Conservation (phyloP, 2,329 filamentous ascomycete species). For the Diplodia mutila region DNA sequence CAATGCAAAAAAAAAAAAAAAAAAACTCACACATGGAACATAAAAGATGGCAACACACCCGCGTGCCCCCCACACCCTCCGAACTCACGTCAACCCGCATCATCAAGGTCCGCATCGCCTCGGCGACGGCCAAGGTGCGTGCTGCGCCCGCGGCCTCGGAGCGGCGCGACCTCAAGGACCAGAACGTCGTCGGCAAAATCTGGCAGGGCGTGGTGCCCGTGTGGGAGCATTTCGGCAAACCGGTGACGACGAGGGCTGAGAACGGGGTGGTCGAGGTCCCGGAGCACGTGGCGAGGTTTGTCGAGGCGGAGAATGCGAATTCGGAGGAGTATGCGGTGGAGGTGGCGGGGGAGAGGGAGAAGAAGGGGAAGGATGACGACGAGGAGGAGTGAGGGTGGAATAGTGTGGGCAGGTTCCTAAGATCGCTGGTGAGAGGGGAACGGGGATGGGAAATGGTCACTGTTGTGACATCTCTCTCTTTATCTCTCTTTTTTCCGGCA, state of each 20-base stretch:
- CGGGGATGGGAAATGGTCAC: neutral
- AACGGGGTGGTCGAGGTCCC: conserved; percentile 65
- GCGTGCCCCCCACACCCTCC: conserved; percentile 70
- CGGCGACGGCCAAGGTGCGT: conserved; percentile 76
- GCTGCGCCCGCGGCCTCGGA: conserved; percentile 67
- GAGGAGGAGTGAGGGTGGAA: neutral
- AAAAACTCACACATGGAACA: neutral
- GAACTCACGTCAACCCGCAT: conserved; percentile 79
- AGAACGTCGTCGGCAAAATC: conserved; percentile 54
- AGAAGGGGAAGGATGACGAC: neutral
- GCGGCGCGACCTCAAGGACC: conserved; percentile 56
- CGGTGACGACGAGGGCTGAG: conserved; percentile 54
- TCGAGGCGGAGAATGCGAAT: conserved; percentile 51
- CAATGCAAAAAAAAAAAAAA: too few species aligned
- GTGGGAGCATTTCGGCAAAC: conserved; percentile 65
- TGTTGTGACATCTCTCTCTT: too few species aligned
- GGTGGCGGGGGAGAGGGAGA: conserved; percentile 26
- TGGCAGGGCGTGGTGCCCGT: conserved; percentile 69
- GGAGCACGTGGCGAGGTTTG: conserved; percentile 61
- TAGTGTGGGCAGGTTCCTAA: too few species aligned
- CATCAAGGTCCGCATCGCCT: conserved; percentile 67
- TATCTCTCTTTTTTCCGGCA: too few species aligned
- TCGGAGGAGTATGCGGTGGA: conserved; percentile 34
- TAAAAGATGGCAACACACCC: conserved; percentile 63
- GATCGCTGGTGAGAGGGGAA: too few species aligned